Percentiles rank a stretch among this genome's conserved stretches.
Evolutionary conservation across 2,329 filamentous ascomycete species (phyloP).

Genomic region (Lachnellula cervina): DNA sequence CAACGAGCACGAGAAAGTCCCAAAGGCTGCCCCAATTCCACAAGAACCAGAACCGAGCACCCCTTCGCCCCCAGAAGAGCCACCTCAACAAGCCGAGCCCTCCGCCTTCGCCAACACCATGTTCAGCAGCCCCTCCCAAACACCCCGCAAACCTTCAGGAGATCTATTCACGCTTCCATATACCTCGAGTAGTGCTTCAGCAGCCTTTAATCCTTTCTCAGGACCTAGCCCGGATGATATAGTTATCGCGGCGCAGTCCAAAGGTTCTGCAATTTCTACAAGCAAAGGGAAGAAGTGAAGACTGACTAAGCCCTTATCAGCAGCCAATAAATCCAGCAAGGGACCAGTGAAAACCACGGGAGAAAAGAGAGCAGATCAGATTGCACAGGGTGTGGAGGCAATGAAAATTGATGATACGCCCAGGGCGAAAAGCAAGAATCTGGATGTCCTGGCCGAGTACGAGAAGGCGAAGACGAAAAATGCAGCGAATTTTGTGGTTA

Average conservation of each 20-base stretch:
- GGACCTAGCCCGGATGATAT: conserved; percentile 89
- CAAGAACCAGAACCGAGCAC: conserved; percentile 6
- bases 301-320: conserved; percentile 38
- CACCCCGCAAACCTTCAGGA: conserved; percentile 12
- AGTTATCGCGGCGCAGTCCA: conserved; percentile 79
- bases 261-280: conserved; percentile 60
- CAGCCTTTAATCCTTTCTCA: conserved; percentile 62
- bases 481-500: conserved; percentile 85
- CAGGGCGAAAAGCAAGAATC: conserved; percentile 66
- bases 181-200: conserved; percentile 30
- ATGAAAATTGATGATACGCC: conserved; percentile 49
- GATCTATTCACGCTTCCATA: conserved; percentile 38
- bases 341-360: conserved; percentile 35
- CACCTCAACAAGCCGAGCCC: conserved; percentile 28
- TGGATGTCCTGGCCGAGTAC: conserved; percentile 80
- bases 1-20: conserved; percentile 28
- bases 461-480: conserved; percentile 71
- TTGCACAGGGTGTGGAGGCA: conserved; percentile 42
- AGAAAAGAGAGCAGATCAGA: conserved; percentile 38
- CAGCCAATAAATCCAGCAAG: conserved; percentile 37
- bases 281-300: conserved; percentile 23
- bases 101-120: conserved; percentile 39
- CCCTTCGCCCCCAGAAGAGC: conserved; percentile 12
- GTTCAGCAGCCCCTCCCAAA: conserved; percentile 33
- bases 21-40: conserved; percentile 12